Conservation (phyloP, 176 grass and related monocot species). For the Eragrostis curvula region DNA sequence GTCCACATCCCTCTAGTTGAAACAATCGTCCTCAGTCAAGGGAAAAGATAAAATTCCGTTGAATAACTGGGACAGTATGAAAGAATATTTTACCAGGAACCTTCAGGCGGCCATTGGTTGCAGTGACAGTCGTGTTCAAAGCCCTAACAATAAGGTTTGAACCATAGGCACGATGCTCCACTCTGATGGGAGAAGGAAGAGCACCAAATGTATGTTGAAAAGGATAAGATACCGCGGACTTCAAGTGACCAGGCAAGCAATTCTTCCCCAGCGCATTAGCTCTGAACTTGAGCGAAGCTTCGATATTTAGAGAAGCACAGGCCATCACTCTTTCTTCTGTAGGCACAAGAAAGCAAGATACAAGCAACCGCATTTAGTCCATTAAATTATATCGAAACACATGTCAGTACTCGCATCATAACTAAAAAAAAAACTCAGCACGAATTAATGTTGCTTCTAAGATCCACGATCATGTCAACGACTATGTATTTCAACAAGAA, state of each 20-base stretch:
- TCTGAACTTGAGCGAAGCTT: neutral
- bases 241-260: too few relatives aligned
- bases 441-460: too few relatives aligned
- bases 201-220: too few relatives aligned
- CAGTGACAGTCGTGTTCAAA: too few relatives aligned
- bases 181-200: too few relatives aligned
- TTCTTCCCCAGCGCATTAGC: neutral
- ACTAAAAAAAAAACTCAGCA: too few relatives aligned
- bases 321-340: slow-evolving; percentile 46
- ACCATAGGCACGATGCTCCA: too few relatives aligned
- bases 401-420: too few relatives aligned
- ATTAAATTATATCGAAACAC: neutral
- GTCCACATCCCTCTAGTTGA: too few relatives aligned
- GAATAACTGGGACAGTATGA: neutral
- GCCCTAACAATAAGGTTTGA: too few relatives aligned
- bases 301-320: slow-evolving; percentile 28
- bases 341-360: neutral
- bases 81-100: neutral
- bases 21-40: neutral
- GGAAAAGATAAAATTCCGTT: neutral
- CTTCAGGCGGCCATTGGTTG: too few relatives aligned
- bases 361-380: neutral
- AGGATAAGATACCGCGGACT: too few relatives aligned
- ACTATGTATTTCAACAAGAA: neutral
- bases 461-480: neutral